Base-by-base conservation (phyloP, 208 protist genomes). In the Crithidia brevicula region DNA sequence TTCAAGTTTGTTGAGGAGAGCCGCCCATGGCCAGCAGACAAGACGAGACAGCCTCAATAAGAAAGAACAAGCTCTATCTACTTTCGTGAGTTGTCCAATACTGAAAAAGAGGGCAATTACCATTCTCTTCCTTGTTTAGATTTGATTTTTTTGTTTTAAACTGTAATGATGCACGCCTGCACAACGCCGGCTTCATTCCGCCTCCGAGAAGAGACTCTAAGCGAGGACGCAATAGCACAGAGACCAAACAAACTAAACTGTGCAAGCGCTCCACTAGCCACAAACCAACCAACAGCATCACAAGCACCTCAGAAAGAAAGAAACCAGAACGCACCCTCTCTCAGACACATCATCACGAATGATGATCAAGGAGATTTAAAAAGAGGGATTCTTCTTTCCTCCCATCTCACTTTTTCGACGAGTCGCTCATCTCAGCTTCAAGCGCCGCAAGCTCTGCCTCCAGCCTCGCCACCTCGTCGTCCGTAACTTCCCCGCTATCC, bases 371-470 rank as follows among this genome's bases (percentile, higher is more conserved):
- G 34, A 40, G 34, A 40, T 15, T 40, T 40, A 40, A 40, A 11
- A 40, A 40, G 34, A 40, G 34, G 11, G 34, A 40, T n/a, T n/a
- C n/a, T n/a, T n/a, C n/a, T n/a, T n/a, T n/a, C n/a, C n/a, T n/a
- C n/a, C n/a, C n/a, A n/a, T n/a, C 27, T 38, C 34, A 52, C 8
- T 69, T 67, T 8, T n/a, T 51, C 7, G 53, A 59, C 13, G 20
- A 13, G 11, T 74, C 31, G 15, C 46, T 58, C 58, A 79, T 73
- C 52, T 88, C 81, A 28, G 22, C 38, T 74, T 94, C 92, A 25
- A 96, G 69, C 25, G 86, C 86, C 40, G 80, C 85, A 49, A 96
- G 80, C 79, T 96, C 92, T 20, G 88, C 88, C 79, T 94, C 77
- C 43, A 96, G 79, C 0, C 87, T 79, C 2, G 85, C 85, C 59